Percentiles rank a stretch among this genome's conserved stretches.
phyloP scores from a whole-genome alignment of 2,329 filamentous ascomycete species.

The Exophiala viscosa region DNA sequence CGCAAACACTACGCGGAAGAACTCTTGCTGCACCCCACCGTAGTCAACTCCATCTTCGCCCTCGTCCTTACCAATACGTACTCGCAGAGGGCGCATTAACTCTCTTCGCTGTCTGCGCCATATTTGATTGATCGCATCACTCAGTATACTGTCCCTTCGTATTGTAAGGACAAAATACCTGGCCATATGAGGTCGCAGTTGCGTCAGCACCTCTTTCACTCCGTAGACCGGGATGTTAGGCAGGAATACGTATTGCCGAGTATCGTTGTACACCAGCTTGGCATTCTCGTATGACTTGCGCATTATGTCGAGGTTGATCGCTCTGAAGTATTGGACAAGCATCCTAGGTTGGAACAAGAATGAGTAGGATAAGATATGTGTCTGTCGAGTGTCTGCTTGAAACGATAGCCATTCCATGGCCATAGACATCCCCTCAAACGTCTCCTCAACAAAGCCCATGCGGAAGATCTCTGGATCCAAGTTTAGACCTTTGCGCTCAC shows the following conservation, averaged over 20 bases:
- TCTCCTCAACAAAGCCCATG: constrained; percentile 70
- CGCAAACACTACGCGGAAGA: constrained; percentile 78
- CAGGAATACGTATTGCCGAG: constrained; percentile 41
- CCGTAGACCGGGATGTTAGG: constrained; percentile 49
- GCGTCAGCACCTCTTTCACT: constrained; percentile 58
- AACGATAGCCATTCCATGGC: constrained; percentile 68
- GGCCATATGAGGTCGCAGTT: constrained; percentile 63
- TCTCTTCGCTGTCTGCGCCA: constrained; percentile 83
- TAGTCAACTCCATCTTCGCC: constrained; percentile 91
- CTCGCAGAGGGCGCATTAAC: constrained; percentile 78
- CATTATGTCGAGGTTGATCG: constrained; percentile 86
- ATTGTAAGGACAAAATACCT: constrained; percentile 70
- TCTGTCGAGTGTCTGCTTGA: constrained; percentile 56
- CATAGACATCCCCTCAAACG: constrained; percentile 70
- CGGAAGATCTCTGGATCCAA: constrained; percentile 64
- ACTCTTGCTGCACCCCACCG: constrained; percentile 93
- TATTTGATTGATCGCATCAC: constrained; percentile 78
- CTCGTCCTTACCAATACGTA: constrained; percentile 74
- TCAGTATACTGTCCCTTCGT: constrained; percentile 62
- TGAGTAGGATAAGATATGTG: constrained; percentile 75
- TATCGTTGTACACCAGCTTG: constrained; percentile 45
- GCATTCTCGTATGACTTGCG: constrained; percentile 71
- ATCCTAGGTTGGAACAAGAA: constrained; percentile 72
- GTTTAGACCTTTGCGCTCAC: constrained; percentile 60
- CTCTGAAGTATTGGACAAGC: constrained; percentile 78